Conservation (phyloP, 805 yeast genomes). For the Pichia eremophila region DNA sequence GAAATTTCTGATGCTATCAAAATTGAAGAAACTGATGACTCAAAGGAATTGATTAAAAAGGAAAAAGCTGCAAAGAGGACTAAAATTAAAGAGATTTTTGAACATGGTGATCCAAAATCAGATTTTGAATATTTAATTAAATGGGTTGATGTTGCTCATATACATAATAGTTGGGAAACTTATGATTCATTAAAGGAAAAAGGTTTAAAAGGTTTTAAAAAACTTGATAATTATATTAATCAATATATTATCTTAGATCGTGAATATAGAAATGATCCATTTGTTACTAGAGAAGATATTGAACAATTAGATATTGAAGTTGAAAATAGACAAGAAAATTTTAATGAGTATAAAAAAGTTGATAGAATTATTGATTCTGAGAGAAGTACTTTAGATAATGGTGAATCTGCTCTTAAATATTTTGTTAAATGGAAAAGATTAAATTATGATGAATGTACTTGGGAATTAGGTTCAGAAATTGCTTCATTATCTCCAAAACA, state of each 20-base stretch:
- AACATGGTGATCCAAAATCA: slow-evolving; percentile 39
- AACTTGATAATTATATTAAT: slow-evolving; percentile 82
- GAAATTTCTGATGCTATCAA: background rate
- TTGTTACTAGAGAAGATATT: slow-evolving; percentile 81
- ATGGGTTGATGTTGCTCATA: slow-evolving; percentile 82
- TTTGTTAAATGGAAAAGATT: slow-evolving; percentile 90
- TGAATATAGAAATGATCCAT: slow-evolving; percentile 69
- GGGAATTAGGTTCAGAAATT: slow-evolving; percentile 89
- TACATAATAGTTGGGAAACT: slow-evolving; percentile 92
- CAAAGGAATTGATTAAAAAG: slow-evolving; percentile 25
- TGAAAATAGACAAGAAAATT: slow-evolving; percentile 76
- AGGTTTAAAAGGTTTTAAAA: slow-evolving; percentile 64
- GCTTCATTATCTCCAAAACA: slow-evolving; percentile 77
- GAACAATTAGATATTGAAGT: slow-evolving; percentile 90
- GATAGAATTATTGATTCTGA: slow-evolving; percentile 87
- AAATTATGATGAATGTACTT: slow-evolving; percentile 90
- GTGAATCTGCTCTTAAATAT: slow-evolving; percentile 63
- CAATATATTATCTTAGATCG: slow-evolving; percentile 65
- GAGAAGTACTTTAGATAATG: slow-evolving; percentile 53
- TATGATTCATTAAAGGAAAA: slow-evolving; percentile 40
- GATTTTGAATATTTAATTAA: slow-evolving; percentile 59
- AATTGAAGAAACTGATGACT: background rate
- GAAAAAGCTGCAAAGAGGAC: slow-evolving; percentile 17
- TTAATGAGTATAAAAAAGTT: slow-evolving; percentile 72
- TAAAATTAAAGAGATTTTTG: slow-evolving; percentile 16